phyloP scores from a whole-genome alignment of 2,329 filamentous ascomycete genomes.

The Colletotrichum noveboracense region DNA sequence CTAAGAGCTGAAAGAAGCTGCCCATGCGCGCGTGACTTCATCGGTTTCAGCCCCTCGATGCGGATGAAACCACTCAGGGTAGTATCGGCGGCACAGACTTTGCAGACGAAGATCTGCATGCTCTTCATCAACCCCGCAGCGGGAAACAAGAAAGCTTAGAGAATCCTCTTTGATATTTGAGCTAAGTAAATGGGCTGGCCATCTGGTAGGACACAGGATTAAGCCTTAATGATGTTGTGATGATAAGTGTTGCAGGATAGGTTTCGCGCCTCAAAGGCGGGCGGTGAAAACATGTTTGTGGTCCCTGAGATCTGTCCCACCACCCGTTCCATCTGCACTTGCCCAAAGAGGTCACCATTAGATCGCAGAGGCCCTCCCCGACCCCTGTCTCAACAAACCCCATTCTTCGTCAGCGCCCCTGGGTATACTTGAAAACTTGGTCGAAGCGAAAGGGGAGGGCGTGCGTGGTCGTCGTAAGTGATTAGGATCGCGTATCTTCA shows the following conservation, averaged over 20 bases:
- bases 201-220: neutral
- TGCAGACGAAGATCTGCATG: neutral
- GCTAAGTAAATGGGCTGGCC: slow-evolving; percentile 19
- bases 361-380: slow-evolving; percentile 31
- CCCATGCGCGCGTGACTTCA: neutral
- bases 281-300: neutral
- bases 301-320: neutral
- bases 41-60: slow-evolving; percentile 9
- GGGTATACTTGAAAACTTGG: slow-evolving; percentile 43
- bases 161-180: slow-evolving; percentile 5
- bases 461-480: slow-evolving; percentile 28
- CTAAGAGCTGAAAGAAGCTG: neutral
- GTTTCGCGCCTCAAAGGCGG: neutral
- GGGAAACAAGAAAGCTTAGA: neutral
- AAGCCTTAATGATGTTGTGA: slow-evolving; percentile 10
- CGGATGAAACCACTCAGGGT: slow-evolving; percentile 3
- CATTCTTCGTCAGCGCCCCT: slow-evolving; percentile 28
- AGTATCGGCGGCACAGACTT: neutral
- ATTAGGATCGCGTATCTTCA: slow-evolving; percentile 29
- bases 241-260: slow-evolving; percentile 11
- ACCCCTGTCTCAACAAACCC: slow-evolving; percentile 31
- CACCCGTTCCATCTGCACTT: neutral
- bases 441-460: slow-evolving; percentile 39
- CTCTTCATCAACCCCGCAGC: neutral
- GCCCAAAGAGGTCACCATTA: slow-evolving; percentile 24